Conservation (phyloP, 2,329 filamentous ascomycete genomes). For the Apiospora koreana region DNA sequence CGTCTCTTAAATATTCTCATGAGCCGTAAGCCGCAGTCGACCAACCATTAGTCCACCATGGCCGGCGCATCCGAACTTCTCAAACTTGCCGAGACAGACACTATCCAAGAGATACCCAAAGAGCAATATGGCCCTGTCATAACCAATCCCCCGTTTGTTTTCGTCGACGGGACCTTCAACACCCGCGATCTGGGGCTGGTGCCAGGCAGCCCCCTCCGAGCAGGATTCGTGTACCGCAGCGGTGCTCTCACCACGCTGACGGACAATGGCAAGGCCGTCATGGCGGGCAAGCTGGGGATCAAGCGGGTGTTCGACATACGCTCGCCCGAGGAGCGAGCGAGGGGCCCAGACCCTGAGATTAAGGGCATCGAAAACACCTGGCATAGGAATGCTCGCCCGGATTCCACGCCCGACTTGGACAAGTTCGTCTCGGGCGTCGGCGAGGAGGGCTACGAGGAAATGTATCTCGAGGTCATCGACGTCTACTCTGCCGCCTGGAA, state of each 20-base stretch:
- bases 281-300: constrained; percentile 40
- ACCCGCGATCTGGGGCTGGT: constrained; percentile 51
- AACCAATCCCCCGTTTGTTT: constrained; percentile 46
- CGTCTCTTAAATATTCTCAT: not conserved
- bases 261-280: constrained; percentile 36
- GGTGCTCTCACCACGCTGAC: constrained; percentile 42
- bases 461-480: constrained; percentile 49
- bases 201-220: constrained; percentile 40
- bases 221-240: constrained; percentile 47
- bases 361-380: constrained; percentile 48
- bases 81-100: constrained; percentile 44
- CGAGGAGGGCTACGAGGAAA: constrained; percentile 42
- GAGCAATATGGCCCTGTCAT: constrained; percentile 39
- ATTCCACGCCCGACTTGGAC: constrained; percentile 37
- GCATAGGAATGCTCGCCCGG: constrained; percentile 35
- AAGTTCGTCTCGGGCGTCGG: constrained; percentile 48
- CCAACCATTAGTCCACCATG: constrained; percentile 20
- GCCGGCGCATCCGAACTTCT: constrained; percentile 31
- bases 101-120: constrained; percentile 38
- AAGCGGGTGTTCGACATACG: constrained; percentile 54
- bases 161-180: constrained; percentile 50
- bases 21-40: not conserved
- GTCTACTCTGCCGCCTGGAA: constrained; percentile 44
- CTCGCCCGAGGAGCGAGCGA: constrained; percentile 42
- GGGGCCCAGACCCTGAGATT: constrained; percentile 45